Evolutionary conservation across 1,284 basidiomycete species (phyloP), one percentile per base, ranked within the genome.

Genomic region (Ustilago curta): DNA sequence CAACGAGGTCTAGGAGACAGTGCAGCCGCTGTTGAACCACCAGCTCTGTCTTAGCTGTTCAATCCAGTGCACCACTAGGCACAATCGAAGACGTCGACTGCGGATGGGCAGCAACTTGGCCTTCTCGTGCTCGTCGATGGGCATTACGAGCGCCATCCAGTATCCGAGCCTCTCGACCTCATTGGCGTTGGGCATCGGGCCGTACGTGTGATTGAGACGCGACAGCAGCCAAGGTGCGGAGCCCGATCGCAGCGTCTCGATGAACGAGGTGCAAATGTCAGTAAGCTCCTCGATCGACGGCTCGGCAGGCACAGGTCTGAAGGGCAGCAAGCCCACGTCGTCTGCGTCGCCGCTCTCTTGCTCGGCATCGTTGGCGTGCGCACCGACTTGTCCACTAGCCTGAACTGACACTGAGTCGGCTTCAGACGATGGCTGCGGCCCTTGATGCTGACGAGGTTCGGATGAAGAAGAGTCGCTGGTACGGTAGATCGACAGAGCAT

Each of bases 111-210:
- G 87, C n/a, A 97, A 87, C 77, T 93, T 92, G 19, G 93, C 92
- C 86, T 96, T 96, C 87, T 97, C 94, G 79, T 91, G 89, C 77
- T 97, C 94, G 83, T 96, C 93, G 79, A 97, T 94, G n/a, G 95
- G 95, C 69, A 97, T 90, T 21, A 96, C 88, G 87, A 90, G 80
- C 58, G 93, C 93, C 87, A 97, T 93, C 92, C 93, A 97, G 60
- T 78, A 82, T 12, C 77, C 73, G 18, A 82, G 70, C 27, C 73
- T 60, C 27, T 75, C 79, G 18, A 82, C 77, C 51, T 82, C 77
- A 35, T 72, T 58, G 2, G 73, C 68, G 25, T 57, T 54, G 4
- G 80, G 78, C 76, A 82, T 78, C 7, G 78, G 76, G 2, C 80
- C 80, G 42, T 81, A 82, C 12, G 78, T 76, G 62, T 77, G 89